Conservation (phyloP, 2,329 filamentous ascomycete genomes). For the Pseudofabraea citricarpa region DNA sequence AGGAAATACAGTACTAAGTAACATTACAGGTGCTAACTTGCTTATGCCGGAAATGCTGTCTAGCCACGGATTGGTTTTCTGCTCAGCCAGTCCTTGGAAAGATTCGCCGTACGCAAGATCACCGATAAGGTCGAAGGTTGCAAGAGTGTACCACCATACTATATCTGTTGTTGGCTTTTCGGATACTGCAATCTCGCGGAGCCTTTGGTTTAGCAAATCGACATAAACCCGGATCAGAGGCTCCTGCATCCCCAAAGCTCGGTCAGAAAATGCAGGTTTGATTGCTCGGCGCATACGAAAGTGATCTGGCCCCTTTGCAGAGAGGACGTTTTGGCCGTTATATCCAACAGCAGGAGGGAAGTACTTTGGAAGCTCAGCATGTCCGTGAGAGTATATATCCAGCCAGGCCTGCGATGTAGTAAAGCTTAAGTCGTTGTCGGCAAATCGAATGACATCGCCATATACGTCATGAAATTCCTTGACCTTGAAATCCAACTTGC, state of each 20-base stretch:
- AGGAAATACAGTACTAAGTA: background rate
- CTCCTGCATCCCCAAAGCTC: constrained; percentile 25
- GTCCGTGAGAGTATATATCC: background rate
- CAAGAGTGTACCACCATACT: constrained; percentile 28
- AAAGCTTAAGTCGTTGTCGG: constrained; percentile 11
- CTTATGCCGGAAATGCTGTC: constrained; percentile 17
- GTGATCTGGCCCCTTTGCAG: constrained; percentile 11
- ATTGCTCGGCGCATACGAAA: constrained; percentile 18
- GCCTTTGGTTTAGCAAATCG: background rate
- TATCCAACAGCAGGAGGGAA: background rate
- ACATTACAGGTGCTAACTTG: constrained; percentile 4
- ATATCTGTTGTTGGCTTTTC: constrained; percentile 11
- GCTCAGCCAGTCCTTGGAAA: constrained; percentile 26
- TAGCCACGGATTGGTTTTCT: constrained; percentile 19
- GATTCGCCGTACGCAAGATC: constrained; percentile 38
- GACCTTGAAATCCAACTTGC: background rate
- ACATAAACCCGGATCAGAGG: constrained; percentile 17
- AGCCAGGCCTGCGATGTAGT: constrained; percentile 5
- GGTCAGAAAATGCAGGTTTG: constrained; percentile 22
- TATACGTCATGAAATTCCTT: background rate
- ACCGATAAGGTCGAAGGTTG: constrained; percentile 32
- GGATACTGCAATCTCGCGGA: constrained; percentile 1
- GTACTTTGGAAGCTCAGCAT: background rate
- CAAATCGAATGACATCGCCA: constrained; percentile 11
- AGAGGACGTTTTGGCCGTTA: constrained; percentile 3